A percentile compares a stretch with the other conserved stretches of the same genome.
These are phyloP conservation scores for Acacia acuminata DNA, from an alignment of 306 rosid species.

Conservation along the genomic window DNA sequence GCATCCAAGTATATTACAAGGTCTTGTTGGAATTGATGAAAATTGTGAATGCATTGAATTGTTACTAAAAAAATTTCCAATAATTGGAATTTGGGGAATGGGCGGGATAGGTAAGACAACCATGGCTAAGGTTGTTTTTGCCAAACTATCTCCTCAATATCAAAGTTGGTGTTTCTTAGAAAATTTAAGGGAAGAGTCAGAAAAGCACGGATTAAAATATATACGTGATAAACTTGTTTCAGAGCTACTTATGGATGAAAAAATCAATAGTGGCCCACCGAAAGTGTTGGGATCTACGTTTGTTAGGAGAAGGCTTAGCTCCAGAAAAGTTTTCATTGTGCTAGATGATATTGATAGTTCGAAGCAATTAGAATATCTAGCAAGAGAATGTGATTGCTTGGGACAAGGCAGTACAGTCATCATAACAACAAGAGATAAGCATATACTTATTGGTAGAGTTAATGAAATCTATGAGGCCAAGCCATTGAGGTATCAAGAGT, in stretches of 20 bases:
- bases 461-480: constrained; percentile 5
- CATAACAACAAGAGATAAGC: constrained; percentile 28
- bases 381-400: neutral
- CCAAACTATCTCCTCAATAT: neutral
- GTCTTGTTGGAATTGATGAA: constrained; percentile 9
- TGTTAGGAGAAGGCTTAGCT: neutral
- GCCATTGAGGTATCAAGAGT: constrained; percentile 1
- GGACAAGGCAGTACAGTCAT: constrained; percentile 23
- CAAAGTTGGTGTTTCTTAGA: neutral
- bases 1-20: neutral
- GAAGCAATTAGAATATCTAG: constrained; percentile 4
- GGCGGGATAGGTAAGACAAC: neutral
- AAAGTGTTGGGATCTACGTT: neutral
- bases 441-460: neutral
- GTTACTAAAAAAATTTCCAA: neutral
- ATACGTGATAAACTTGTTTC: neutral
- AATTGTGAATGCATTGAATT: neutral
- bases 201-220: neutral
- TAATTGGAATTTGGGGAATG: constrained; percentile 16
- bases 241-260: neutral
- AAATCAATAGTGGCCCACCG: neutral
- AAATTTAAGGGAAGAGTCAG: constrained; percentile 14
- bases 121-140: neutral
- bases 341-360: constrained; percentile 1
- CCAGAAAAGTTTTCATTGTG: constrained; percentile 4